phyloP scores from a whole-genome alignment of 2,329 filamentous ascomycete species.

The Malbranchea zuffiana region DNA sequence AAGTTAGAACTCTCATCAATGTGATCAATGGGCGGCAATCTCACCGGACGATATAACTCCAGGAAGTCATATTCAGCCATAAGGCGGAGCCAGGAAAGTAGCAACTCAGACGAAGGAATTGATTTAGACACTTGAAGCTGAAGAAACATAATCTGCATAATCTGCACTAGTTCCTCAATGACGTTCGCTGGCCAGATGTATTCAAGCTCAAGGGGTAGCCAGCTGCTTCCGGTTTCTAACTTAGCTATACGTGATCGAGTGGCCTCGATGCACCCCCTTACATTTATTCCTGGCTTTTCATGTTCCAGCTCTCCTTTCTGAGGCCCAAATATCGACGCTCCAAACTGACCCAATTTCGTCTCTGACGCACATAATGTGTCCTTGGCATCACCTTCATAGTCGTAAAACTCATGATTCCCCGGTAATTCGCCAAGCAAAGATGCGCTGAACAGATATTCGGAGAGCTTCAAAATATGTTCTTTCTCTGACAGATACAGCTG shows the following conservation, averaged over 20 bases:
- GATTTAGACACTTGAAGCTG: constrained; percentile 50
- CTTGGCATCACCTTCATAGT: constrained; percentile 6
- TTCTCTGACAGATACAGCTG: constrained; percentile 62
- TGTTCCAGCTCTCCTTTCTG: constrained; percentile 20
- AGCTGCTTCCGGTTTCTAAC: constrained; percentile 31
- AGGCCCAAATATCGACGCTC: constrained; percentile 22
- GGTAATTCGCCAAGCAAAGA: constrained; percentile 21
- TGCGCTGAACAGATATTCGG: constrained; percentile 39
- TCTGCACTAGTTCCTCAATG: constrained; percentile 61
- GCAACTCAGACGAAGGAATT: constrained; percentile 48
- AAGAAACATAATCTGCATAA: constrained; percentile 62
- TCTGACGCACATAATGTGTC: background rate
- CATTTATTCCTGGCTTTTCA: constrained; percentile 16
- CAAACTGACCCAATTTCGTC: constrained; percentile 21
- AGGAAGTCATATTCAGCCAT: constrained; percentile 61
- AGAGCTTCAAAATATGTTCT: constrained; percentile 54
- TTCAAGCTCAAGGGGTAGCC: constrained; percentile 45
- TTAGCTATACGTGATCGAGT: constrained; percentile 25
- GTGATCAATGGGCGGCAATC: constrained; percentile 18
- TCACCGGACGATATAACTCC: constrained; percentile 48
- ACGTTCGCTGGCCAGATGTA: constrained; percentile 53
- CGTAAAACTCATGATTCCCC: constrained; percentile 10
- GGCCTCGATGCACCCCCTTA: constrained; percentile 27
- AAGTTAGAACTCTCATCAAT: constrained; percentile 3
- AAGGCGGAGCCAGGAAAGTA: constrained; percentile 64